These are phyloP conservation scores for Albugo laibachii DNA, from an alignment of 352 stramenopile genomes.

Conservation along the genomic window DNA sequence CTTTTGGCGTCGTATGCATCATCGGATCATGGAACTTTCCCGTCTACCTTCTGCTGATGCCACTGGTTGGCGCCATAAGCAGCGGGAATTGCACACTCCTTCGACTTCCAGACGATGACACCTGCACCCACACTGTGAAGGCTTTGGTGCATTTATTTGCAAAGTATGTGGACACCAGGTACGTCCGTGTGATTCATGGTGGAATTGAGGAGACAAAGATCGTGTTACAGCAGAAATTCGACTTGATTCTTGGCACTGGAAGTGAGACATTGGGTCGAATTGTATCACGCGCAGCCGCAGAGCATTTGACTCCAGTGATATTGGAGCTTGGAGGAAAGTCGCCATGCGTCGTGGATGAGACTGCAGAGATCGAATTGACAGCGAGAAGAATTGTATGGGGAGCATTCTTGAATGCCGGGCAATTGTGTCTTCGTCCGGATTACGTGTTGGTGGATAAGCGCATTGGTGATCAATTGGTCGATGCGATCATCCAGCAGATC, in stretches of 20 bases:
- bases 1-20: constrained; percentile 73
- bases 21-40: constrained; percentile 90
- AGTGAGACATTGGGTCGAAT: constrained; percentile 68
- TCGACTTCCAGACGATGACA: constrained; percentile 82
- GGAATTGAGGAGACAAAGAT: constrained; percentile 60
- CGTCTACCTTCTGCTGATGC: constrained; percentile 49
- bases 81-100: constrained; percentile 89
- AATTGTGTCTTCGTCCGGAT: constrained; percentile 89
- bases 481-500: constrained; percentile 17
- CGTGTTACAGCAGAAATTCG: constrained; percentile 53
- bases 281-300: constrained; percentile 74
- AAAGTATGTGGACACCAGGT: constrained; percentile 57
- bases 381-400: constrained; percentile 64
- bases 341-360: constrained; percentile 65
- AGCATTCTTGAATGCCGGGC: constrained; percentile 81
- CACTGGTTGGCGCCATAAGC: constrained; percentile 51
- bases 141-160: constrained; percentile 33
- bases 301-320: constrained; percentile 84
- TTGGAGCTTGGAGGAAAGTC: constrained; percentile 90
- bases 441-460: constrained; percentile 78
- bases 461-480: constrained; percentile 33
- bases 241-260: constrained; percentile 69
- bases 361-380: constrained; percentile 27
- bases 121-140: constrained; percentile 28
- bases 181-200: constrained; percentile 70